These are phyloP conservation scores for Penicillium psychrosexuale DNA, from an alignment of 2,329 filamentous ascomycete species.

Conservation along the genomic window DNA sequence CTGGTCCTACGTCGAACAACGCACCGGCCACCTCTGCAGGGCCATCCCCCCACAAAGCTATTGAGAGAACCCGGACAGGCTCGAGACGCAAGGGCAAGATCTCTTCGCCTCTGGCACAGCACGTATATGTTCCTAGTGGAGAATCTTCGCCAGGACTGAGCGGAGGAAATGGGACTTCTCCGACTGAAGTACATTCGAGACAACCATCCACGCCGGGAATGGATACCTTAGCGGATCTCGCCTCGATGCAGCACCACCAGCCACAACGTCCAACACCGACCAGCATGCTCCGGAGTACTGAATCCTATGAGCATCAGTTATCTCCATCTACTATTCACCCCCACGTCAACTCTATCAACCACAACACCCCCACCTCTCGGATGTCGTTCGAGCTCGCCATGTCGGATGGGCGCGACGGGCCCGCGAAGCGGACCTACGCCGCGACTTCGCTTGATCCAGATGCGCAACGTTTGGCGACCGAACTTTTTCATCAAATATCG, in stretches of 20 bases:
- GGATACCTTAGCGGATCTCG: conserved; percentile 49
- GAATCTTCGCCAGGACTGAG: conserved; percentile 36
- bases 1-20: conserved; percentile 28
- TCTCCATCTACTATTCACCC: conserved; percentile 44
- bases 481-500: conserved; percentile 43
- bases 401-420: conserved; percentile 41
- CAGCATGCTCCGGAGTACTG: conserved; percentile 36
- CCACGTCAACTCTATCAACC: conserved; percentile 36
- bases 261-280: conserved; percentile 40
- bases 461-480: conserved; percentile 41
- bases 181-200: conserved; percentile 35
- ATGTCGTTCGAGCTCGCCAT: conserved; percentile 47
- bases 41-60: conserved; percentile 36
- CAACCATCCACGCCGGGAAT: conserved; percentile 48
- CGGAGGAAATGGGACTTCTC: conserved; percentile 36
- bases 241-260: conserved; percentile 48
- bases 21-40: conserved; percentile 24
- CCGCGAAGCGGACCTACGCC: conserved; percentile 40
- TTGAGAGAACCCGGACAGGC: conserved; percentile 37
- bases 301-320: conserved; percentile 44
- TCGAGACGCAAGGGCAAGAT: conserved; percentile 35
- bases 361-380: conserved; percentile 41
- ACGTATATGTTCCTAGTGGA: conserved; percentile 40
- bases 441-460: conserved; percentile 43
- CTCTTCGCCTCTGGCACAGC: conserved; percentile 44